Evolutionary conservation across 768 basidiomycete genomes (phyloP), one percentile per base, ranked within the genome.

Genomic region (Leccinum barrowsii): DNA sequence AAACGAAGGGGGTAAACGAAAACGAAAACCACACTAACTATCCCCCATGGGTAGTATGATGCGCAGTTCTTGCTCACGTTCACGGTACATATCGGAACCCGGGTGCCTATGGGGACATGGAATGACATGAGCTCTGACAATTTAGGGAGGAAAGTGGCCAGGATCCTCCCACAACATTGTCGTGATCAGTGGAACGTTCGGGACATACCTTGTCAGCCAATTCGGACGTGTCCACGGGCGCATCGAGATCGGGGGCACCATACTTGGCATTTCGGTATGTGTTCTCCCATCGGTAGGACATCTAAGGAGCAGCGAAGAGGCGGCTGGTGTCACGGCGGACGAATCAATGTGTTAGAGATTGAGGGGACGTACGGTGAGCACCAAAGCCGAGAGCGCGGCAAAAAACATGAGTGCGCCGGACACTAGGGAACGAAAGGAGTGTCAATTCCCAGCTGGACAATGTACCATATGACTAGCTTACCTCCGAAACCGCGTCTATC

Each of bases 281-380:
- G 58, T 90, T 90, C 28, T 89, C 87, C 64, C 71, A 63, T 42
- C 82, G 81, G 64, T 86, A 90, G 2, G 85, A 86, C 13, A 80
- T 70, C 87, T 89, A 7, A 15, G 46, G 5, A 21, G 2, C 10
- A 7, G 21, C 5, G 21, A 22, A 6, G 1, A 30, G 30, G 10
- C 1, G 19, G 21, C 21, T 19, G 10, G 21, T 12, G 7, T 46
- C n/a, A n/a, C 42, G 5, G 7, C 19, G 54, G 12, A 2, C 8
- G 10, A 22, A 28, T 17, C 21, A 34, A 11, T 12, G 8, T 30
- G 35, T 5, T 19, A 50, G 28, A 30, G 24, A 13, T 11, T 12
- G 6, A 8, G 12, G 34, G 21, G 12, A 60, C 67, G 26, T 53
- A 71, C 70, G 2, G 48, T 67, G 17, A 70, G 64, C 1, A 59